Conservation (phyloP, 108 stramenopile species). For the Mediolabrus comicus region DNA sequence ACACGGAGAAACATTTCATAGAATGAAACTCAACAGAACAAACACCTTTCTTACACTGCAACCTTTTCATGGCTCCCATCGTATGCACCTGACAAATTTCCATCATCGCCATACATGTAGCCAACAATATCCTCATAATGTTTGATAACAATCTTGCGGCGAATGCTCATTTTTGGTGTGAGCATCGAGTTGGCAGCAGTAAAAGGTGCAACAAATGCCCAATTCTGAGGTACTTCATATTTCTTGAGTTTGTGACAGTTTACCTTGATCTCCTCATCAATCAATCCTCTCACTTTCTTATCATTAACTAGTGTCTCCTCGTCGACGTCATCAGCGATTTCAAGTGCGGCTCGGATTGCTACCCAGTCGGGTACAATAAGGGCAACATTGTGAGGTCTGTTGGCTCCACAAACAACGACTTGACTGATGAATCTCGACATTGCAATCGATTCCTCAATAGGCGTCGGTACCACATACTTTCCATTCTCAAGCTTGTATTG, state of each 20-base stretch:
- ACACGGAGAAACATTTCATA: background rate
- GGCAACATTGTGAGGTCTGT: constrained; percentile 88
- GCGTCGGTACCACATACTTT: constrained; percentile 94
- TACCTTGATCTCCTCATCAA: constrained; percentile 74
- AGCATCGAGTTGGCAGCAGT: constrained; percentile 93
- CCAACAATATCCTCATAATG: constrained; percentile 80
- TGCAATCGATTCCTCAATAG: constrained; percentile 90
- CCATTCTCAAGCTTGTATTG: constrained; percentile 99
- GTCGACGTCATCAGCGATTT: constrained; percentile 47
- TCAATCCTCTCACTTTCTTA: constrained; percentile 68
- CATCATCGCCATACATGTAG: constrained; percentile 73
- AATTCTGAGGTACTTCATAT: constrained; percentile 85
- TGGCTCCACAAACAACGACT: constrained; percentile 92
- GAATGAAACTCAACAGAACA: background rate
- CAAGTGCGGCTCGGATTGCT: constrained; percentile 66
- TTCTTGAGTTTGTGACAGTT: constrained; percentile 80
- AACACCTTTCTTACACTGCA: constrained; percentile 4
- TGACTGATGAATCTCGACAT: constrained; percentile 89
- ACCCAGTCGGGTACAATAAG: constrained; percentile 91
- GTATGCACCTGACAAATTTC: constrained; percentile 3
- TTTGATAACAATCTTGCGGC: constrained; percentile 88
- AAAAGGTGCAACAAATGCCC: constrained; percentile 90
- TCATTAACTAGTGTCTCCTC: constrained; percentile 81
- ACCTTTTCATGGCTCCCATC: constrained; percentile 39
- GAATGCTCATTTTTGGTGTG: constrained; percentile 95